Conservation (phyloP, 129 eudicot genomes). For the Centrapalus pauciflorus region DNA sequence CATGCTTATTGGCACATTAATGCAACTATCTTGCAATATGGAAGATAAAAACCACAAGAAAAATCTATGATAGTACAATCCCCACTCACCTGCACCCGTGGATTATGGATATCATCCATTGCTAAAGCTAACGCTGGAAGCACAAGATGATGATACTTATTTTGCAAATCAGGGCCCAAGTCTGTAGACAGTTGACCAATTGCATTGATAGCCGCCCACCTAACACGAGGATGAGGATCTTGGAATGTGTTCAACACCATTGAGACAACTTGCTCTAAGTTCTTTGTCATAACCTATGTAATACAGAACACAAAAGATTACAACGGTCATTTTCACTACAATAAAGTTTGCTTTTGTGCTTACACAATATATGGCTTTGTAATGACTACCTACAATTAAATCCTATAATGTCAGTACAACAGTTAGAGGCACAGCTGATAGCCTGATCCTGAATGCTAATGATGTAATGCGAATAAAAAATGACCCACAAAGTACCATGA, state of each 20-base stretch:
- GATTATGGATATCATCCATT: conserved; percentile 90
- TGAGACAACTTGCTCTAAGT: conserved; percentile 80
- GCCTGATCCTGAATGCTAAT: neutral
- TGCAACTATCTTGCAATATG: neutral
- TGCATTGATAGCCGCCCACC: conserved; percentile 99
- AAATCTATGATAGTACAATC: neutral
- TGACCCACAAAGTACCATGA: neutral
- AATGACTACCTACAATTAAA: neutral
- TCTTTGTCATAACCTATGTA: conserved; percentile 78
- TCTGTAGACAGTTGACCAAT: conserved; percentile 96
- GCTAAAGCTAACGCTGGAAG: conserved; percentile 85
- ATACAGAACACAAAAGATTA: neutral
- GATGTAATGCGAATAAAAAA: neutral
- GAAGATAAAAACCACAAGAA: neutral
- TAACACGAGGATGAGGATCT: conserved; percentile 90
- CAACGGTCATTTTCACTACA: neutral
- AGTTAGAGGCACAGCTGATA: neutral
- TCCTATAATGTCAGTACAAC: neutral
- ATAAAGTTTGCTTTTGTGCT: neutral
- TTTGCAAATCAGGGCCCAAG: conserved; percentile 95
- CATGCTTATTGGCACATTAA: neutral
- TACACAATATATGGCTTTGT: neutral
- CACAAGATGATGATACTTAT: conserved; percentile 68
- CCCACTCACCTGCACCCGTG: conserved; percentile 84
- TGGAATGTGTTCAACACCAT: conserved; percentile 92